A percentile compares a stretch with the other conserved stretches of the same genome.
Conservation (phyloP, 2,329 filamentous ascomycete genomes). For the Colletotrichum incanum region DNA sequence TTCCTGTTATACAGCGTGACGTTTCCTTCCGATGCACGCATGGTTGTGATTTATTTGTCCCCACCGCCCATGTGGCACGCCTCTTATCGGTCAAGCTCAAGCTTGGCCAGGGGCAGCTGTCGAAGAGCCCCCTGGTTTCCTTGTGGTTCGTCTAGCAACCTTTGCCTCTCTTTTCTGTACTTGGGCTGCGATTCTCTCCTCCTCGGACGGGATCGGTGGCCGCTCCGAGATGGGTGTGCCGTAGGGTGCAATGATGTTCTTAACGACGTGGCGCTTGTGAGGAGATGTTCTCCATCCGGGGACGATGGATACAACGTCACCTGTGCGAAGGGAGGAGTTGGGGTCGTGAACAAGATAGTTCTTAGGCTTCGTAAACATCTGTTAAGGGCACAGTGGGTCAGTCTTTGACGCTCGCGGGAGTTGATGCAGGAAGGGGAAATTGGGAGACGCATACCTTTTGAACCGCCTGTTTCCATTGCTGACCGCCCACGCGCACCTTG, state of each 20-base stretch:
- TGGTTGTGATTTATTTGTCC: background rate
- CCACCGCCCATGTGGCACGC: background rate
- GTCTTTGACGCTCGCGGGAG: background rate
- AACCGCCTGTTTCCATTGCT: constrained; percentile 74
- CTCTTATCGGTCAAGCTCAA: constrained; percentile 9
- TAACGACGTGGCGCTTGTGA: constrained; percentile 81
- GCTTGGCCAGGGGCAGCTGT: background rate
- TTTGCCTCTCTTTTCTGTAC: constrained; percentile 72
- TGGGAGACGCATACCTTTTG: constrained; percentile 39
- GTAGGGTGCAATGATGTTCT: constrained; percentile 79
- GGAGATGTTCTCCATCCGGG: constrained; percentile 77
- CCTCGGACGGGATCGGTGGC: constrained; percentile 75
- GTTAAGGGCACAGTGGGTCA: constrained; percentile 22
- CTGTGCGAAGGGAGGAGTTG: constrained; percentile 78
- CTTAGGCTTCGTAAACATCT: constrained; percentile 77
- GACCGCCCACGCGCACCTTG: constrained; percentile 80
- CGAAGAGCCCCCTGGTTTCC: constrained; percentile 44
- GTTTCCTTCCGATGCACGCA: background rate
- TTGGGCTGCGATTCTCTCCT: constrained; percentile 71
- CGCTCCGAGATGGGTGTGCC: constrained; percentile 75
- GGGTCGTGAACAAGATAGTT: constrained; percentile 86
- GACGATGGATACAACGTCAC: constrained; percentile 82
- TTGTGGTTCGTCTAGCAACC: constrained; percentile 65
- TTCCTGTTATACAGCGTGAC: constrained; percentile 23
- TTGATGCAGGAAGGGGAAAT: background rate